Conservation (phyloP, 306 rosid species). For the Trichosanthes truncata region DNA sequence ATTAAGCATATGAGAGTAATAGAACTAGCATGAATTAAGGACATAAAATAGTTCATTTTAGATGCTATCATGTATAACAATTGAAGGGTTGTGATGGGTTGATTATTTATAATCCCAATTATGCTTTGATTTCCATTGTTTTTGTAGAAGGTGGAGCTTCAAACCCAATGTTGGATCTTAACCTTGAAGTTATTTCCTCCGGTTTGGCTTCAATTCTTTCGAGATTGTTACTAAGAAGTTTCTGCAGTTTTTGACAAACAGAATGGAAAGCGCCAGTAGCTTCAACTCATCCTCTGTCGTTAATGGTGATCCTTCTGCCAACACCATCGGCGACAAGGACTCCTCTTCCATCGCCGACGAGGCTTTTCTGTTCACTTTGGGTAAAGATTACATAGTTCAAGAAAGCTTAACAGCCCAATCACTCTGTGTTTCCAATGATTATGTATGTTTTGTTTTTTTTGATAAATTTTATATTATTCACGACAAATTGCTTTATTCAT, state of each 20-base stretch:
- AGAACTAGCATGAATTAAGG: no score
- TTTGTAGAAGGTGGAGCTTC: neutral
- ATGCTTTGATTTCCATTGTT: neutral
- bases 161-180: slow-evolving; percentile 70
- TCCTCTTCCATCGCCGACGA: slow-evolving; percentile 22
- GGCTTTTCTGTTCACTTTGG: slow-evolving; percentile 30
- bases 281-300: slow-evolving; percentile 50
- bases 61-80: neutral
- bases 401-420: neutral
- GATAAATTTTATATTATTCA: no score
- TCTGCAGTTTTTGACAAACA: slow-evolving; percentile 15
- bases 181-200: slow-evolving; percentile 36
- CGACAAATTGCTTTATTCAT: no score
- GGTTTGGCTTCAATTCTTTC: slow-evolving; percentile 18
- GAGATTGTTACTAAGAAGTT: slow-evolving; percentile 18
- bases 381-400: neutral
- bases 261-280: slow-evolving; percentile 63
- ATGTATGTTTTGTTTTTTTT: no score
- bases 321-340: slow-evolving; percentile 25
- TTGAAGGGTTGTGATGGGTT: neutral
- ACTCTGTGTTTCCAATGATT: neutral
- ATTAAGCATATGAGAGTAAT: no score
- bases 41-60: no score
- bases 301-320: slow-evolving; percentile 29
- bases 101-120: neutral